phyloP scores from a whole-genome alignment of 148 eudicot species.

The Rhododendron henanense region DNA sequence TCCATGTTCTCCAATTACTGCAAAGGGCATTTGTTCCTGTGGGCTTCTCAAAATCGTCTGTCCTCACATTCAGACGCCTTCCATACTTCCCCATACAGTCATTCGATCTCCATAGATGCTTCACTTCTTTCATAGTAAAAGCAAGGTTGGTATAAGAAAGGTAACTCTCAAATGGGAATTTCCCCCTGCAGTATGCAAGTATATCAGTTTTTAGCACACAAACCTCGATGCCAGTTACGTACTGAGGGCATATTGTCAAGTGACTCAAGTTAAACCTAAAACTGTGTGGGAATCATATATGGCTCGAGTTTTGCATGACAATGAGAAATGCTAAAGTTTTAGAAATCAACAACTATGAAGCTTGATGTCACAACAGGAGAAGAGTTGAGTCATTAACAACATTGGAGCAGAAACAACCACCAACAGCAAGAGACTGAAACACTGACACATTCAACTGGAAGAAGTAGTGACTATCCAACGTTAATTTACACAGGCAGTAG shows the following conservation, averaged over 20 bases:
- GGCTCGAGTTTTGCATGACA: background rate
- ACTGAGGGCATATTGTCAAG: background rate
- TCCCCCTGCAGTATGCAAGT: conserved; percentile 50
- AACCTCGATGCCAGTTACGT: background rate
- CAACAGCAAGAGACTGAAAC: background rate
- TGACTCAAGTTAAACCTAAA: background rate
- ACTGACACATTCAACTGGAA: background rate
- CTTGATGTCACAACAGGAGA: background rate
- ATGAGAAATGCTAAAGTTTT: background rate
- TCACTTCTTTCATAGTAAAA: conserved; percentile 76
- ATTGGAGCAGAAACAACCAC: background rate
- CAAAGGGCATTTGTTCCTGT: conserved; percentile 60
- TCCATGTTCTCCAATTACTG: conserved; percentile 79
- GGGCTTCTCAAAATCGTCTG: conserved; percentile 85
- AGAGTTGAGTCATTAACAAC: background rate
- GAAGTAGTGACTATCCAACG: background rate
- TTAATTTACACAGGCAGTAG: background rate
- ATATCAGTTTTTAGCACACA: conserved; percentile 7
- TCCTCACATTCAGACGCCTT: conserved; percentile 59
- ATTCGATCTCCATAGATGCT: conserved; percentile 75
- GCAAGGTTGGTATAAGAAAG: conserved; percentile 57
- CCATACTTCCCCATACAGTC: conserved; percentile 61
- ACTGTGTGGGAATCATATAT: background rate
- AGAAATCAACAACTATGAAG: background rate
- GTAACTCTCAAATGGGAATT: conserved; percentile 78